phyloP scores from a whole-genome alignment of 2,329 filamentous ascomycete species.

The Cladophialophora immunda region DNA sequence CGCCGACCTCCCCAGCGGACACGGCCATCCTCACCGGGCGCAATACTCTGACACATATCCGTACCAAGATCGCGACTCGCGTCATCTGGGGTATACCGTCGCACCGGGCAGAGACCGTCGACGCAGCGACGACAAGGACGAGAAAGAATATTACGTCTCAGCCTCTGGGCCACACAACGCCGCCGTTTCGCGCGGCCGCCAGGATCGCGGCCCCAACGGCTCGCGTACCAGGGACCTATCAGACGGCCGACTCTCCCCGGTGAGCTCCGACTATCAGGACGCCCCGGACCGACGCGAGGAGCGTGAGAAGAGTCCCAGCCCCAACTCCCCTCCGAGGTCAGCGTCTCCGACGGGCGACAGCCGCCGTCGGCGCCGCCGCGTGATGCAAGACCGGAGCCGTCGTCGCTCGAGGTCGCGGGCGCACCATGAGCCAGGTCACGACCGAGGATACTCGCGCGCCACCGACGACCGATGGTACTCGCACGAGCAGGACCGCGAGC shows the following conservation, averaged over 20 bases:
- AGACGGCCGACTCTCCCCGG: not conserved
- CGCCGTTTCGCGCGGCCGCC: not conserved
- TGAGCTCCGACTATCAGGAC: not conserved
- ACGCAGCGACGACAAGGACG: not conserved
- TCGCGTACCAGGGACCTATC: not conserved
- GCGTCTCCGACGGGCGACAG: not conserved
- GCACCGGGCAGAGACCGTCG: not conserved
- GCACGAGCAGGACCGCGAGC: not conserved
- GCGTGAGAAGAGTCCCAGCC: not conserved
- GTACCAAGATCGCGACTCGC: not conserved
- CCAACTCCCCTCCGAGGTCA: not conserved
- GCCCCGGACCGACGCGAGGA: not conserved
- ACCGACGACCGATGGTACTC: too few species aligned
- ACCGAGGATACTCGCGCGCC: too few species aligned
- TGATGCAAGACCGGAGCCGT: not conserved
- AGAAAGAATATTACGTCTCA: not conserved
- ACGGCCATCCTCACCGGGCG: not conserved
- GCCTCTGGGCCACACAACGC: not conserved
- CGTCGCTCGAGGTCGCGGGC: slow-evolving; percentile 1
- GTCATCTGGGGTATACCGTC: not conserved
- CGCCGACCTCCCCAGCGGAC: slow-evolving; percentile 2
- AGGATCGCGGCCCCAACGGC: not conserved
- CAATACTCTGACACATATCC: not conserved
- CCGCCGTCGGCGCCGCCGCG: not conserved
- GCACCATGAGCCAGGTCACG: not conserved